Percentiles rank a stretch among this genome's conserved stretches.
Conservation (phyloP, 1,284 basidiomycete genomes). For the Ganoderma sp. region DNA sequence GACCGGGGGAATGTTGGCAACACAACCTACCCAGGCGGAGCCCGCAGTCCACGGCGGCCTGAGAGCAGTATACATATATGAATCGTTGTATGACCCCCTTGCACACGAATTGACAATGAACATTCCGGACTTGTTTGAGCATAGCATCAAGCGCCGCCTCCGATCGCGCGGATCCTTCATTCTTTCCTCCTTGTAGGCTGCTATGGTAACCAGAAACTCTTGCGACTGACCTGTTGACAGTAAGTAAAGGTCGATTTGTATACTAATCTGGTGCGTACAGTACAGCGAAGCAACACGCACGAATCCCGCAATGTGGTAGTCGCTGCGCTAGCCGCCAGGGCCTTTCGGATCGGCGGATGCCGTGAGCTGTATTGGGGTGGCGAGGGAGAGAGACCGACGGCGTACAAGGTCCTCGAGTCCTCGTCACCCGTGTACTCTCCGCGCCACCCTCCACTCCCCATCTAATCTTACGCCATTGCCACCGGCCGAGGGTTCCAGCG, state of each 20-base stretch:
- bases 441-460: slow-evolving; percentile 3
- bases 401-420: not conserved
- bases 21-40: not conserved
- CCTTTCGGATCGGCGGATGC: no score
- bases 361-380: not conserved
- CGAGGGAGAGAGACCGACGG: not conserved
- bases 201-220: no score
- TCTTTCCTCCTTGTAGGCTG: no score
- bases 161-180: no score
- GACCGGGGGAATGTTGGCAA: not conserved
- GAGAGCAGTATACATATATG: not conserved
- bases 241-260: no score
- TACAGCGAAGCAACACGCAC: no score
- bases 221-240: no score
- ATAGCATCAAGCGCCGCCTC: no score
- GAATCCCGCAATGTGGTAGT: no score
- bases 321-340: no score
- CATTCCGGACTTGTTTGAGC: not conserved
- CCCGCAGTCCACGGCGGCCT: not conserved
- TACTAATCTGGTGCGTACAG: no score
- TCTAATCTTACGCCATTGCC: not conserved
- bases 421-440: not conserved
- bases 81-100: not conserved
- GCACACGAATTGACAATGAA: not conserved
- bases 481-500: not conserved